Evolutionary conservation across 2,329 filamentous ascomycete species (phyloP).

Genomic region (Fusarium tuaranense): DNA sequence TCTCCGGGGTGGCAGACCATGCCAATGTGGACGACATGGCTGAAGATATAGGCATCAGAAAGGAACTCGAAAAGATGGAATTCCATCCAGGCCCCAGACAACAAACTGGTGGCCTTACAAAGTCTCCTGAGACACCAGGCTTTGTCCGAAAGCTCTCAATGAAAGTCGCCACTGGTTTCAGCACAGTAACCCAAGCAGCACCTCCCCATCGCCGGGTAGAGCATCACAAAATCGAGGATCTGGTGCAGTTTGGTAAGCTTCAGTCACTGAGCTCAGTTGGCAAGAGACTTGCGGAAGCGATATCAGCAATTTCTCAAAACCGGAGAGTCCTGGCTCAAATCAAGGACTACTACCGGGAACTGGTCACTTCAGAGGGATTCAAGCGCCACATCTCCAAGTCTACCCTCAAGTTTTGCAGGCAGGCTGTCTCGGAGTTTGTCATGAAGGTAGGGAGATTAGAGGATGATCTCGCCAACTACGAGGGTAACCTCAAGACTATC

Average conservation of each 20-base stretch:
- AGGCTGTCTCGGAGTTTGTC: not conserved
- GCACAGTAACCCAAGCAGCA: not conserved
- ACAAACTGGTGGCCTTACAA: not conserved
- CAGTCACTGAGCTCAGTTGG: not conserved
- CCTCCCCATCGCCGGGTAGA: not conserved
- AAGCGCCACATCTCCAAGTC: not conserved
- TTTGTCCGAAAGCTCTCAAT: not conserved
- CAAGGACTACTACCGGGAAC: not conserved
- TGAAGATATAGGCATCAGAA: not conserved
- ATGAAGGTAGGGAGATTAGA: not conserved
- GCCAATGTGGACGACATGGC: not conserved
- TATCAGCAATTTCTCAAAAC: slow-evolving; percentile 1
- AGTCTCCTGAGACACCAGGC: not conserved
- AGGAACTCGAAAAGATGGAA: not conserved
- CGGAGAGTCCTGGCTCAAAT: slow-evolving; percentile 1
- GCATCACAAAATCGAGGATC: not conserved
- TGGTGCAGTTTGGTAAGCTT: not conserved
- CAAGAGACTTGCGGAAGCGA: not conserved
- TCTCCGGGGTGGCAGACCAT: not conserved
- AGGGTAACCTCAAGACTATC: not conserved
- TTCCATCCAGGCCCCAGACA: not conserved
- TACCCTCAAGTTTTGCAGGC: not conserved
- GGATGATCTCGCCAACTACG: slow-evolving; percentile 11
- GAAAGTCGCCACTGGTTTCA: not conserved
- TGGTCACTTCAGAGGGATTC: not conserved